A percentile compares a stretch with the other conserved stretches of the same genome.
Evolutionary conservation across 352 stramenopile genomes (phyloP).

Genomic region (Globisporangium barbulae): DNA sequence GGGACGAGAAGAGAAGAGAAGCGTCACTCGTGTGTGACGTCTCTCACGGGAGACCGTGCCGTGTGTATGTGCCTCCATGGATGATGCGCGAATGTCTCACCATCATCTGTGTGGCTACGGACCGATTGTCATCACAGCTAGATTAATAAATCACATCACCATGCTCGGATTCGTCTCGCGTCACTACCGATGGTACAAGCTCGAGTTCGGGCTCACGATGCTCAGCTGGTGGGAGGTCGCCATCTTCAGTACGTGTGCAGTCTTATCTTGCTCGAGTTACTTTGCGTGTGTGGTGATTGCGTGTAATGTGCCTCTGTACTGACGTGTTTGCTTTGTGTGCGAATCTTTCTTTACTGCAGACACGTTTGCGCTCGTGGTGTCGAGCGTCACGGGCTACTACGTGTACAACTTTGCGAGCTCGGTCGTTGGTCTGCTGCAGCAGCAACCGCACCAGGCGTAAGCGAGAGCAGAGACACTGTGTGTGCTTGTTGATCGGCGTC

Average conservation of each 20-base stretch:
- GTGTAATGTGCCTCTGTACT: background rate
- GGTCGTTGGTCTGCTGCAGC: slow-evolving; percentile 45
- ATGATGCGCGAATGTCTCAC: background rate
- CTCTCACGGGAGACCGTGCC: background rate
- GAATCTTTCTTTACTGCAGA: slow-evolving; percentile 30
- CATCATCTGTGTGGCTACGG: background rate
- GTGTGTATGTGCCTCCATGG: background rate
- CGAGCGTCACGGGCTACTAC: slow-evolving; percentile 74
- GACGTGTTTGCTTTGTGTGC: background rate
- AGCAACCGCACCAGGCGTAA: slow-evolving; percentile 8
- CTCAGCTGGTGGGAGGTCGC: slow-evolving; percentile 75
- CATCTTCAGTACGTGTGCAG: slow-evolving; percentile 72
- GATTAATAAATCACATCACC: background rate
- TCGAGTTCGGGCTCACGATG: slow-evolving; percentile 85
- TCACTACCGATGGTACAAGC: slow-evolving; percentile 85
- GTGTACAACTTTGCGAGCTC: slow-evolving; percentile 60
- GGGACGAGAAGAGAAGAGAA: background rate
- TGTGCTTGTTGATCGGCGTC: background rate
- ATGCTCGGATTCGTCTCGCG: slow-evolving; percentile 66
- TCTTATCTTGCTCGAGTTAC: background rate
- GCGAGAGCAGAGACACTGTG: background rate
- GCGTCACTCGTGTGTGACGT: background rate
- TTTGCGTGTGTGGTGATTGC: background rate
- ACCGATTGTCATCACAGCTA: background rate
- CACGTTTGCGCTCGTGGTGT: slow-evolving; percentile 63